Percentiles rank a stretch among this genome's conserved stretches.
phyloP scores from a whole-genome alignment of 116 monocot genomes.

The Trichopus zeylanicus region DNA sequence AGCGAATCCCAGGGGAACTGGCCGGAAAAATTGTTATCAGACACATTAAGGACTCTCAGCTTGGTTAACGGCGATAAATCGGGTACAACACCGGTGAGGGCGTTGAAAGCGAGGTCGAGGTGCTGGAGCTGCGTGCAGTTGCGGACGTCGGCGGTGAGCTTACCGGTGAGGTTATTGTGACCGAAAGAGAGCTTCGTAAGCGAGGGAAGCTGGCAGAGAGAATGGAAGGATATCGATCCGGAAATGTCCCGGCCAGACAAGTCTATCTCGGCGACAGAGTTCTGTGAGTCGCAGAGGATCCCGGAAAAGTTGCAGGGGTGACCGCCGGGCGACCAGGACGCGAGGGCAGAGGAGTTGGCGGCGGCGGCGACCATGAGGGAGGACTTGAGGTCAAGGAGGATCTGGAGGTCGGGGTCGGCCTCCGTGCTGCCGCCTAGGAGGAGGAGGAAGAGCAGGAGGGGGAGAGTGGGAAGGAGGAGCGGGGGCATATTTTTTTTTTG shows the following conservation, averaged over 20 bases:
- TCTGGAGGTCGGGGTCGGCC: constrained; percentile 12
- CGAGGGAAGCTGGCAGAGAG: constrained; percentile 50
- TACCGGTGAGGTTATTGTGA: constrained; percentile 33
- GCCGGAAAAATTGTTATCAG: constrained; percentile 52
- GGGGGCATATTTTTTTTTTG: too few species aligned
- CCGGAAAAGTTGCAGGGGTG: constrained; percentile 59
- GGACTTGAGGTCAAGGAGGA: constrained; percentile 35
- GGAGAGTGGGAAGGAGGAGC: neutral
- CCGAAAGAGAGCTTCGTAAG: constrained; percentile 28
- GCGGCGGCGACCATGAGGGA: constrained; percentile 27
- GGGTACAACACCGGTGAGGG: constrained; percentile 38
- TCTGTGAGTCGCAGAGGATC: constrained; percentile 25
- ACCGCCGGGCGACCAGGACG: constrained; percentile 32
- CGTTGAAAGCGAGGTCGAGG: constrained; percentile 68
- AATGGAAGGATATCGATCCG: constrained; percentile 35
- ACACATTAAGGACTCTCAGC: constrained; percentile 44
- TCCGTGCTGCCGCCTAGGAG: neutral
- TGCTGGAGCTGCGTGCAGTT: constrained; percentile 37
- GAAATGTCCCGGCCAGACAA: constrained; percentile 18
- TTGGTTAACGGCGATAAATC: constrained; percentile 52
- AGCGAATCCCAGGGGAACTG: constrained; percentile 53
- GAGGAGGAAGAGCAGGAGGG: constrained; percentile 19
- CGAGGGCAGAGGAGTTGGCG: constrained; percentile 22
- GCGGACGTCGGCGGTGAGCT: constrained; percentile 17
- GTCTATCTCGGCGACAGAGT: constrained; percentile 35